Base-by-base conservation (phyloP, 345 rosid species). In the Citrus australasica region DNA sequence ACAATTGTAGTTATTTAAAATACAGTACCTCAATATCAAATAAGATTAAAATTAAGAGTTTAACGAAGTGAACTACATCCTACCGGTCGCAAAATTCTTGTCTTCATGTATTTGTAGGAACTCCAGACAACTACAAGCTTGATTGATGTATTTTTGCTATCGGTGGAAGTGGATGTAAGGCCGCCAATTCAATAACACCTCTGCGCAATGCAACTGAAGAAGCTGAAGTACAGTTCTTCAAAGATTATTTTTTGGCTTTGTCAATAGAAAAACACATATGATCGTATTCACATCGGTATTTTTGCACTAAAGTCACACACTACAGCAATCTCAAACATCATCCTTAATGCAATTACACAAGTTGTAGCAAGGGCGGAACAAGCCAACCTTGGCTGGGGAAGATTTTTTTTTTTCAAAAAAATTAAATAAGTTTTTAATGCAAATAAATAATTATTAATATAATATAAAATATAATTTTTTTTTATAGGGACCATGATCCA, bases 401-500 rank as follows among this genome's bases (percentile, higher is more conserved):
- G 28, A 1, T 28, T 28, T 28, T 28, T 28, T 28, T 28, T 28
- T 28, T 28, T 28, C 28, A 28, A 28, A 28, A 28, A 1, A 28
- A 28, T 28, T 28, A 28, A 28, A 28, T 28, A 28, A 28, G 1
- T 1, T 28, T 28, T 28, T 28, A 28, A 28, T 28, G 0, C 1
- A 28, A 28, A 28, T 28, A 28, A 28, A 28, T 28, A 28, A 28
- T 28, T 28, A 1, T 28, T 28, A 28, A 1, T 28, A 28, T 28
- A 28, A 28, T 28, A 28, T 28, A 28, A 28, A 28, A 28, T 28
- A 1, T 28, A 0, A 0, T 25, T 28, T 28, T 28, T 28, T 28
- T 28, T 28, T 1, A 1, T 0, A 28, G 2, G 2, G 28, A 1
- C 28, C 27, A 28, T 28, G 2, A 0, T 28, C 2, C 2, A 28